Evolutionary conservation across 148 eudicot genomes (phyloP).

Genomic region (Linanthus parryae): DNA sequence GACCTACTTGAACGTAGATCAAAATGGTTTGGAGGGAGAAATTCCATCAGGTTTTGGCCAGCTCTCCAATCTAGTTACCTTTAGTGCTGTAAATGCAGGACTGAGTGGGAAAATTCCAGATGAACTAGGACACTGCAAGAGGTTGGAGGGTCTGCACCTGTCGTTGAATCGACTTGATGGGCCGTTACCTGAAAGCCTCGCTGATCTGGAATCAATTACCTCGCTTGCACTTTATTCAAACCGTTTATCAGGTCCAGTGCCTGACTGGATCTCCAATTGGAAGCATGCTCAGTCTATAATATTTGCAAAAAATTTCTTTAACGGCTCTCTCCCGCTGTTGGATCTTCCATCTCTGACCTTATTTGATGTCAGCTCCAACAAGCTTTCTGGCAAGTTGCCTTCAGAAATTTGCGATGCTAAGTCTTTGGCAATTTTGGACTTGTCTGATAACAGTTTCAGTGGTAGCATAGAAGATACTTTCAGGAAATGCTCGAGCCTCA

Average conservation of each 20-base stretch:
- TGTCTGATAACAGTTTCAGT: constrained; percentile 63
- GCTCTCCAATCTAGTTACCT: constrained; percentile 39
- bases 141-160: constrained; percentile 40
- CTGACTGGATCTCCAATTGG: constrained; percentile 70
- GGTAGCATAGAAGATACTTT: constrained; percentile 55
- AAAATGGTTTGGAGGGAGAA: constrained; percentile 56
- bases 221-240: constrained; percentile 49
- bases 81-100: constrained; percentile 52
- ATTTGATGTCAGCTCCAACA: constrained; percentile 51
- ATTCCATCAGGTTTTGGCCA: constrained; percentile 59
- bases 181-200: constrained; percentile 54
- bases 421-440: constrained; percentile 24
- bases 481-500: constrained; percentile 39
- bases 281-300: constrained; percentile 39
- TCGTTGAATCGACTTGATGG: constrained; percentile 64
- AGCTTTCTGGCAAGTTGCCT: constrained; percentile 63
- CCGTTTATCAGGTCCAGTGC: constrained; percentile 51
- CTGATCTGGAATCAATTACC: constrained; percentile 51
- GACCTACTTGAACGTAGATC: constrained; percentile 52
- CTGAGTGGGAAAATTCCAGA: constrained; percentile 61
- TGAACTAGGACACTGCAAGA: constrained; percentile 68
- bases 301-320: constrained; percentile 46
- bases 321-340: constrained; percentile 53
- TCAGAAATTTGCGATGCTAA: constrained; percentile 44
- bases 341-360: constrained; percentile 36